A percentile compares a stretch with the other conserved stretches of the same genome.
Conservation (phyloP, 768 basidiomycete genomes). For the Gloeophyllum trabeum region DNA sequence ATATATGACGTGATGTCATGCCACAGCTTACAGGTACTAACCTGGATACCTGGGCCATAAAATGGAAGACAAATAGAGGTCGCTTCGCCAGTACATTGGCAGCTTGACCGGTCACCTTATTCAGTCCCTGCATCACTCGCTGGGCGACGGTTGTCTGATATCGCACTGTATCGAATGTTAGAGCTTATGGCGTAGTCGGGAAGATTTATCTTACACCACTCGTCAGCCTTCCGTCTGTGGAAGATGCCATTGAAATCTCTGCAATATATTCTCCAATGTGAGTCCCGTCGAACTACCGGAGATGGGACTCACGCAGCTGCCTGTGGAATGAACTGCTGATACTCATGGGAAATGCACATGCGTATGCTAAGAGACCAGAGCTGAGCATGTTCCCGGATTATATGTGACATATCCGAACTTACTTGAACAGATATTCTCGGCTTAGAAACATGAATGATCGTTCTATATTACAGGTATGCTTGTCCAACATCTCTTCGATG, state of each 20-base stretch:
- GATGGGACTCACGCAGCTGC: conserved; percentile 38
- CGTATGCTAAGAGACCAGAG: conserved; percentile 35
- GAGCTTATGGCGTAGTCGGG: too few species aligned
- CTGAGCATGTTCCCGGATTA: conserved; percentile 3
- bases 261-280: too few species aligned
- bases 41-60: conserved; percentile 61
- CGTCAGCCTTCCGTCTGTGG: conserved; percentile 46
- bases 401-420: conserved; percentile 15
- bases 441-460: conserved; percentile 58
- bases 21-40: conserved; percentile 12
- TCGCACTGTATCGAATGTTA: conserved; percentile 43
- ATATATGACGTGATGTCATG: conserved; percentile 6
- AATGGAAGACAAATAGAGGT: conserved; percentile 67
- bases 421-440: conserved; percentile 73
- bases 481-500: conserved; percentile 50
- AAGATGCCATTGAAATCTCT: conserved; percentile 32
- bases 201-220: conserved; percentile 61
- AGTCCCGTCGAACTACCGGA: too few species aligned
- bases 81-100: conserved; percentile 37
- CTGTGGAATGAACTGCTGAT: conserved; percentile 51
- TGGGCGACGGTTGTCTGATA: conserved; percentile 52
- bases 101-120: conserved; percentile 43
- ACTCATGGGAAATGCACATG: conserved; percentile 62
- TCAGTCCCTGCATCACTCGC: conserved; percentile 46
- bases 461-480: conserved; percentile 59